Evolutionary conservation across 768 basidiomycete species (phyloP), one percentile per base, ranked within the genome.

Genomic region (Galerina marginata): DNA sequence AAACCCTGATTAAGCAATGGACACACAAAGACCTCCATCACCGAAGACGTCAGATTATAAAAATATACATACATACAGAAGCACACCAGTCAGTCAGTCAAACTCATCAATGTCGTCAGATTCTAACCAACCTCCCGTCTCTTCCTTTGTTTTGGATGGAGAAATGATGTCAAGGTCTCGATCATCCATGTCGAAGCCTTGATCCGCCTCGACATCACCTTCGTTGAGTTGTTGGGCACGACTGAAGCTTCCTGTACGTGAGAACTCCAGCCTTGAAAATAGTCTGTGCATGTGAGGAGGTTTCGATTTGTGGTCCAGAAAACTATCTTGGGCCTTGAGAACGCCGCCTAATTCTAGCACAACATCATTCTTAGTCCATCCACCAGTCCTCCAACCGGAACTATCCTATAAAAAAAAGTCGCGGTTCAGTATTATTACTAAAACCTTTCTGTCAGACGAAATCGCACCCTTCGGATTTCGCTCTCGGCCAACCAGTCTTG

Each of bases 21-120:
- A 44, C 42, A 44, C 42, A 44, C 42, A 44, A 44, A 44, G 42
- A 44, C 42, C 42, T 44, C 29, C 29, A 33, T 33, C 29, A 33
- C 29, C 29, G 29, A 33, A 33, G 29, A 33, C 29, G 29, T 33
- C 29, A 33, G 29, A 33, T 33, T 33, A 33, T 10, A 14, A 25
- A 39, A 39, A 50, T 14, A 43, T 43, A 46, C 11, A 33, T 45
- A 29, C 12, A 9, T 20, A 56, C 12, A 16, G 51, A 39, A 29
- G 12, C 50, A 38, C n/a, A 12, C 9, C 33, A 6, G 48, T 15
- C 42, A 36, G 23, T n/a, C 38, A 54, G n/a, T 46, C 47, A 61
- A 47, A 82, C 25, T 85, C 81, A 63, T 86, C 84, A 53, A 88
- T 88, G 65, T 87, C 86, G 65, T 88, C 86, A 20, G 72, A 76